These are phyloP conservation scores for Leccinum longicurvipes DNA, from an alignment of 768 basidiomycete genomes.

Conservation along the genomic window DNA sequence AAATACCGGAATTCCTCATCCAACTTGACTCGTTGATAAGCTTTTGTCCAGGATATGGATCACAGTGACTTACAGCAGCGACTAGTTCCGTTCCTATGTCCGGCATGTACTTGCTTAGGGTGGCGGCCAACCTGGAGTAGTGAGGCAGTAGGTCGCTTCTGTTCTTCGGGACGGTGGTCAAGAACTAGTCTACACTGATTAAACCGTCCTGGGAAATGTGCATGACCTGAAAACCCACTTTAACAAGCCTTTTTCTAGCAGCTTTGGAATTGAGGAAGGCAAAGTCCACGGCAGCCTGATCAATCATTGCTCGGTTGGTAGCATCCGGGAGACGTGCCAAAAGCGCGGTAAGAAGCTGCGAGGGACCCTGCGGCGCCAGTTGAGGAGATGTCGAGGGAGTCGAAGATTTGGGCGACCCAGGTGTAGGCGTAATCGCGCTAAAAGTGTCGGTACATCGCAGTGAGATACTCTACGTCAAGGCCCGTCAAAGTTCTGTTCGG, in stretches of 20 bases:
- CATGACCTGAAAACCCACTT: conserved; percentile 44
- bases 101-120: conserved; percentile 88
- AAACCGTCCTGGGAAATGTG: conserved; percentile 1
- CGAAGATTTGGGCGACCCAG: conserved; percentile 61
- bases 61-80: conserved; percentile 55
- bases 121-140: conserved; percentile 87
- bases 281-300: conserved; percentile 94
- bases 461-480: conserved; percentile 29
- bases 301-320: conserved; percentile 85
- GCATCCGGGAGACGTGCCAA: conserved; percentile 91
- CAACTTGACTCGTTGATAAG: conserved; percentile 48
- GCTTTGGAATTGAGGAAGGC: conserved; percentile 97
- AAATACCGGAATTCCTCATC: conserved; percentile 97
- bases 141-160: conserved; percentile 90
- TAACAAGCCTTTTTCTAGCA: conserved; percentile 85
- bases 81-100: conserved; percentile 86
- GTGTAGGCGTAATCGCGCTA: conserved; percentile 57
- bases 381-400: conserved; percentile 64
- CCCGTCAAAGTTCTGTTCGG: background rate
- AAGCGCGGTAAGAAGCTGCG: conserved; percentile 86
- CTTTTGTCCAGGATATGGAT: background rate
- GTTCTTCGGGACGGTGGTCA: conserved; percentile 81
- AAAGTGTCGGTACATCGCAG: conserved; percentile 33
- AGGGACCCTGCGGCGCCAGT: conserved; percentile 84
- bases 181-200: conserved; percentile 48